Percentiles rank a stretch among this genome's conserved stretches.
These are phyloP conservation scores for Perilla frutescens DNA, from an alignment of 257 asterid species.

Conservation along the genomic window DNA sequence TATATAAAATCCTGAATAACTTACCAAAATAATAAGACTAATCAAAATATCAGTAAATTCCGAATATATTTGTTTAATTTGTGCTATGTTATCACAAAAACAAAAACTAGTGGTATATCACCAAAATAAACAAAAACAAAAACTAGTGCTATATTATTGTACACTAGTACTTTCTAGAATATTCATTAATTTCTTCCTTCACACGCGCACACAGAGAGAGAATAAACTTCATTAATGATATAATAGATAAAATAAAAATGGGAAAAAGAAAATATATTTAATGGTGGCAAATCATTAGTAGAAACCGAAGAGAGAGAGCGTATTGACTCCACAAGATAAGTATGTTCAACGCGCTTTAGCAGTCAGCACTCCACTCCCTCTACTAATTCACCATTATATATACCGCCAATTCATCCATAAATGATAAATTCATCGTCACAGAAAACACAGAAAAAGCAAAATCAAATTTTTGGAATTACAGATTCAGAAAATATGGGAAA, in stretches of 20 bases:
- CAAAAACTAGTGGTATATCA: too few species aligned
- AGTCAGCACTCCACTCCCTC: slow-evolving; percentile 24
- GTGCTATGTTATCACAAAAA: too few species aligned
- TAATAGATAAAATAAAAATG: neutral
- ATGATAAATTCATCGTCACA: neutral
- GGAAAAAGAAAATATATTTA: neutral
- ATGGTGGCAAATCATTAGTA: neutral
- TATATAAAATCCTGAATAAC: too few species aligned
- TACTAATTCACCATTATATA: neutral
- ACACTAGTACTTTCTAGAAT: too few species aligned
- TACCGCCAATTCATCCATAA: neutral
- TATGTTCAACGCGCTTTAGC: slow-evolving; percentile 9
- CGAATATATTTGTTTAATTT: too few species aligned
- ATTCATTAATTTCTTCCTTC: too few species aligned
- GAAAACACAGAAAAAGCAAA: neutral
- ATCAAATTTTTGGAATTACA: neutral
- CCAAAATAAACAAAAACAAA: too few species aligned
- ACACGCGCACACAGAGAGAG: too few species aligned
- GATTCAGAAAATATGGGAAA: slow-evolving; percentile 41
- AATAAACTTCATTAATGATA: too few species aligned
- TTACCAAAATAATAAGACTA: too few species aligned
- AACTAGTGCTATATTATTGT: too few species aligned
- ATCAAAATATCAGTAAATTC: too few species aligned
- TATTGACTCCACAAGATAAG: neutral
- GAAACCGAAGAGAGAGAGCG: slow-evolving; percentile 13